Conservation (phyloP, 805 yeast genomes). For the Kuraishia floccosa region DNA sequence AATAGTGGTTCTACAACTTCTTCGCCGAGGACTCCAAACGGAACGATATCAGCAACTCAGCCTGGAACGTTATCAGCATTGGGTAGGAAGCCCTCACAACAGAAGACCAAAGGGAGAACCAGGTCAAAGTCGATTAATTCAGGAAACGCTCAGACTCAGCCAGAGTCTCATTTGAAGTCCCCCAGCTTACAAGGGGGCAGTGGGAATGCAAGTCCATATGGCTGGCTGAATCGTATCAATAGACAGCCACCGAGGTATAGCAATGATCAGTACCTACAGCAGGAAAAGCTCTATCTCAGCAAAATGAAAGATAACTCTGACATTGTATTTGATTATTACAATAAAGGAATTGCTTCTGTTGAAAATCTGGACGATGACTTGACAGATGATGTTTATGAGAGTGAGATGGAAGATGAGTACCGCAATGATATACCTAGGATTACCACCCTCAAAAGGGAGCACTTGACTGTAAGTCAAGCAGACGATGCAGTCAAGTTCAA, state of each 20-base stretch:
- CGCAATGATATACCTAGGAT: not conserved
- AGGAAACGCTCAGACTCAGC: no score
- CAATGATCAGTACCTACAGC: constrained; percentile 36
- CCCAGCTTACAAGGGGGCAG: no score
- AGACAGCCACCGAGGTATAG: no score
- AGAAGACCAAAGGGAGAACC: no score
- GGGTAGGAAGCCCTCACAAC: no score
- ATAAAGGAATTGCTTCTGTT: not conserved
- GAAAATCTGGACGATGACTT: constrained; percentile 12
- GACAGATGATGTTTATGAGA: constrained; percentile 12
- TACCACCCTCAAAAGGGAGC: no score
- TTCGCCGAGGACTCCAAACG: not conserved
- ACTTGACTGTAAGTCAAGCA: not conserved
- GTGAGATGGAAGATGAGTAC: constrained; percentile 8
- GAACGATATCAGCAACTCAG: no score
- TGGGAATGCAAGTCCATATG: no score
- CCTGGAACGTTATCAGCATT: no score
- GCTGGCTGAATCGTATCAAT: no score
- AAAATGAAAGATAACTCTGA: constrained; percentile 23
- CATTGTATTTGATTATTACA: not conserved
- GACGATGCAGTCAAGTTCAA: not conserved
- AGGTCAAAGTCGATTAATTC: no score
- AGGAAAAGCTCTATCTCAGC: constrained; percentile 38
- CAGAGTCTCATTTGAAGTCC: no score
- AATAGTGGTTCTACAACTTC: not conserved